Conservation (phyloP, 225 moss, liverwort and hornwort genomes). For the Ulota crispa region DNA sequence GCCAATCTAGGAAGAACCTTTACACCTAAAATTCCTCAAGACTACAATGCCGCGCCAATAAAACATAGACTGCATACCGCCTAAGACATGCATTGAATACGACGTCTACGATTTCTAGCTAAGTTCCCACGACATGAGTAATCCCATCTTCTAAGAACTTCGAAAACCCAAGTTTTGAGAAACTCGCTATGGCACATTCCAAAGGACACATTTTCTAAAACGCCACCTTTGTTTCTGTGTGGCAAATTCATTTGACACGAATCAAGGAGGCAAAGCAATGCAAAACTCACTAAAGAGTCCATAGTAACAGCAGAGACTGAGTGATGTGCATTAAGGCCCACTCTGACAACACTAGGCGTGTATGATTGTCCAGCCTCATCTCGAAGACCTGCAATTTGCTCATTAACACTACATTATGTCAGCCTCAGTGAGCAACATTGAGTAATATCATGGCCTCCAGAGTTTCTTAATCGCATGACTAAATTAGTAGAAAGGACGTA, state of each 20-base stretch:
- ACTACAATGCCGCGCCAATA: constrained; percentile 1
- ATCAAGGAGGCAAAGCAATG: constrained; percentile 21
- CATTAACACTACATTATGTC: constrained; percentile 13
- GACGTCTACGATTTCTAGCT: neutral
- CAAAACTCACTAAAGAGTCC: constrained; percentile 82
- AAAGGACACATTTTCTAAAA: neutral
- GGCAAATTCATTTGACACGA: neutral
- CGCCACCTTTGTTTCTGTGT: neutral
- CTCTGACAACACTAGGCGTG: constrained; percentile 90
- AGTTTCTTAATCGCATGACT: constrained; percentile 8
- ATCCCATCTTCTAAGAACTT: neutral
- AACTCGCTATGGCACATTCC: neutral
- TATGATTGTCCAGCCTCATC: constrained; percentile 86
- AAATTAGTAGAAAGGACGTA: neutral
- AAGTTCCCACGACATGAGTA: neutral
- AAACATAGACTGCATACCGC: neutral
- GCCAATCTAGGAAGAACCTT: constrained; percentile 4
- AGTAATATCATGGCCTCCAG: neutral
- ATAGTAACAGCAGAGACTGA: constrained; percentile 92
- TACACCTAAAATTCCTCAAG: neutral
- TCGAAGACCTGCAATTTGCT: constrained; percentile 69
- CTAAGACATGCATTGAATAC: constrained; percentile 14
- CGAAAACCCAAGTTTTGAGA: neutral
- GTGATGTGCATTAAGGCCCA: constrained; percentile 98
- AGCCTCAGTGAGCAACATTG: neutral